Evolutionary conservation across 257 asterid genomes (phyloP).

Genomic region (Fraxinus anomala): DNA sequence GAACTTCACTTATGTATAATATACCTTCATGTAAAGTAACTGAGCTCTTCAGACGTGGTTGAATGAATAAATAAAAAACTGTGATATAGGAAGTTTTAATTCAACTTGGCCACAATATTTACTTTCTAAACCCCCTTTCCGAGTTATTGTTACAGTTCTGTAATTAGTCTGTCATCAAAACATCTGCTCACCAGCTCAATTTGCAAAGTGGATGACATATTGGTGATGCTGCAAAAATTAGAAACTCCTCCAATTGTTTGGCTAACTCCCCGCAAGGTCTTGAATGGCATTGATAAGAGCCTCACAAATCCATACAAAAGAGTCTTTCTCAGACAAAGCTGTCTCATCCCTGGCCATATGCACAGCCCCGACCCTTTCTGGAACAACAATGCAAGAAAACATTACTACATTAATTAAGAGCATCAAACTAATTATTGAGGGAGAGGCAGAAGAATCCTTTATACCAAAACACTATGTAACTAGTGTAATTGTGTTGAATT

Average conservation of each 20-base stretch:
- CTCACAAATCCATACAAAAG: slow-evolving; percentile 77
- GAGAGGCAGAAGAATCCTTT: background rate
- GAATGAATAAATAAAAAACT: no score
- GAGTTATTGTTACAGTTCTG: background rate
- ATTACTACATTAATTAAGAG: background rate
- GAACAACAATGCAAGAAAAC: slow-evolving; percentile 26
- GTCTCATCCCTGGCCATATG: slow-evolving; percentile 89
- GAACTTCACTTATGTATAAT: no score
- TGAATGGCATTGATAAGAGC: slow-evolving; percentile 81
- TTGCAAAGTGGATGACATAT: slow-evolving; percentile 66
- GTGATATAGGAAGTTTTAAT: no score
- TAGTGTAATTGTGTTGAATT: background rate
- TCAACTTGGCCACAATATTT: no score
- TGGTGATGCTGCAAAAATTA: slow-evolving; percentile 71
- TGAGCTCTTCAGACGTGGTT: no score
- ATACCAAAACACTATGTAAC: background rate
- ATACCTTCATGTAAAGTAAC: no score
- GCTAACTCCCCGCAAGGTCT: slow-evolving; percentile 73
- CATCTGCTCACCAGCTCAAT: slow-evolving; percentile 76
- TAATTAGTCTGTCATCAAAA: background rate
- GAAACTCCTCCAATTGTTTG: slow-evolving; percentile 82
- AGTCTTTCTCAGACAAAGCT: slow-evolving; percentile 74
- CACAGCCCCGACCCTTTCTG: slow-evolving; percentile 71
- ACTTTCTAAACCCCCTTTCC: background rate
- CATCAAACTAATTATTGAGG: background rate